Evolutionary conservation across 129 eudicot species (phyloP).

Genomic region (Centella asiatica): DNA sequence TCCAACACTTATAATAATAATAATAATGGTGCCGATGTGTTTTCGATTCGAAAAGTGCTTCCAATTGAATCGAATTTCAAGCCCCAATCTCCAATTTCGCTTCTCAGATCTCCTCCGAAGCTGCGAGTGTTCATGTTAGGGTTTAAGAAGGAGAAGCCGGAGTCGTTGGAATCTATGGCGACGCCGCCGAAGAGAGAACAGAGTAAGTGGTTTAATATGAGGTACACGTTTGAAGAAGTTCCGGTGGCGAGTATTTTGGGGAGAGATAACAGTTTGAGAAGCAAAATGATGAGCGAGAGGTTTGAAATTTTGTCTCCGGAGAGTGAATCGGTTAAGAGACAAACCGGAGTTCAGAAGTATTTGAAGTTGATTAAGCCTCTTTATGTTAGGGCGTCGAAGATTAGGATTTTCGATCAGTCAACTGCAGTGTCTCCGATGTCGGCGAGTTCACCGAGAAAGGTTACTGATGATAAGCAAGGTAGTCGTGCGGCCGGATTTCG

Average conservation of each 20-base stretch:
- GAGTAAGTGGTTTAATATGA: constrained; percentile 27
- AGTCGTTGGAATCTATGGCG: constrained; percentile 3
- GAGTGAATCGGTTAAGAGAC: constrained; percentile 22
- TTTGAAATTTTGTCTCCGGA: constrained; percentile 12
- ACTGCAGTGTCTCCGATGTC: constrained; percentile 32
- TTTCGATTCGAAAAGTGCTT: constrained; percentile 13
- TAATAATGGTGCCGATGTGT: no score
- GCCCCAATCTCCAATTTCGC: constrained; percentile 44
- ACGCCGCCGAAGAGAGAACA: constrained; percentile 4
- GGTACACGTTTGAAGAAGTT: constrained; percentile 30
- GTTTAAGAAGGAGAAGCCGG: constrained; percentile 31
- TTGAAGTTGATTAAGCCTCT: constrained; percentile 52
- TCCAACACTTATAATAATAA: constrained; percentile 27
- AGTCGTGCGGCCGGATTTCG: constrained; percentile 31
- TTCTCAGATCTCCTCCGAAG: constrained; percentile 33
- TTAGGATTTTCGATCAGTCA: constrained; percentile 25
- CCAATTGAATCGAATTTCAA: constrained; percentile 19
- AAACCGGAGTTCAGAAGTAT: constrained; percentile 35
- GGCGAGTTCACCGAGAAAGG: constrained; percentile 38
- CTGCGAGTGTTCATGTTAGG: constrained; percentile 40
- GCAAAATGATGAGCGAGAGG: constrained; percentile 30
- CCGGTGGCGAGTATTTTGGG: constrained; percentile 22
- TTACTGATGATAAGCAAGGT: constrained; percentile 32
- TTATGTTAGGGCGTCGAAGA: constrained; percentile 32
- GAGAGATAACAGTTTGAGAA: constrained; percentile 55